Base-by-base conservation (phyloP, 768 basidiomycete genomes). In the Heimioporus sp. region DNA sequence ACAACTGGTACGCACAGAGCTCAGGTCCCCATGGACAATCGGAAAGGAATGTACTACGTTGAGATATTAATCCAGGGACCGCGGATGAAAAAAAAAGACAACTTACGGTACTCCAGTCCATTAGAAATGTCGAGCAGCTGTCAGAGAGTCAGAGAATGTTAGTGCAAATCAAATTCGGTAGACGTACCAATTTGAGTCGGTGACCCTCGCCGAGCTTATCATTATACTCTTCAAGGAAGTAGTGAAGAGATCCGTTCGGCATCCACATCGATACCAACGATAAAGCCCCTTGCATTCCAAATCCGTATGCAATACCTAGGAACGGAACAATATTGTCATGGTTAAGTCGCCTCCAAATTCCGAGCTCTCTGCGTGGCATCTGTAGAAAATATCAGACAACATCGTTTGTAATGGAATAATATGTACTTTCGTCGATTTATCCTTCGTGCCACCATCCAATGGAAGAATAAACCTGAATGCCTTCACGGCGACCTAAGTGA, bases 1-100 rank as follows among this genome's bases (percentile, higher is more conserved):
- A 24, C 21, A 3, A 24, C 21, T 24, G 2, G 21, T 24, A 43
- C 40, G 41, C 38, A 49, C 40, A 11, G 21, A 21, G 16, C 24
- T 49, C 6, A 49, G 31, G 20, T 49, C 41, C 15, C 48, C 48
- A 24, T 49, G 40, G 15, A 49, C 17, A 13, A 49, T 24, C n/a
- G 48, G 48, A 36, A 10, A 19, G 7, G 28, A 32, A 28, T 49
- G 48, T 15, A 49, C 48, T 49, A 21, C 5, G 13, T 4, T 13
- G 5, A 5, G 10, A 32, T 12, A 43, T 49, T 5, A 24, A 24
- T 28, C 43, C 17, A 16, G 11, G 36, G 11, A 1, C 10, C n/a
- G n/a, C n/a, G n/a, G 28, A 1, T 6, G 3, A 5, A 17, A n/a
- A 1, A 17, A 28, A 5, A 49, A 10, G 12, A 20, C 0, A 20